Base-by-base conservation (phyloP, 805 yeast species). In the Zygosaccharomyces lentus region DNA sequence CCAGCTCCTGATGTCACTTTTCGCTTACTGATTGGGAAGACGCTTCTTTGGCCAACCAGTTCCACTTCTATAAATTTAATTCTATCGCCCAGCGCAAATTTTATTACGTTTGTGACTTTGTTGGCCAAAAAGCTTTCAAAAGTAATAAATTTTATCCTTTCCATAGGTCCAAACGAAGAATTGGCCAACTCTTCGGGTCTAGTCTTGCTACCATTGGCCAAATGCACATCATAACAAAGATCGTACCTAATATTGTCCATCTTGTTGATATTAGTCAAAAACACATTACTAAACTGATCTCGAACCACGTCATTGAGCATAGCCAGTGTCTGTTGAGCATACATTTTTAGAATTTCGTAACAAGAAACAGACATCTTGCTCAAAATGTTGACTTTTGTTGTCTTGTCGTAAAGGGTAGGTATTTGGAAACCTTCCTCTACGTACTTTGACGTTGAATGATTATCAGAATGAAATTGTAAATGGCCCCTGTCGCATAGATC, bases 221-320 rank as follows among this genome's bases (percentile, higher is more conserved):
- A 59, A 27, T 74, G 72, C 43, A 89, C 60, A 8, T 73, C 67
- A 42, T 68, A 65, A 26, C 65, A 59, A 40, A 80, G 58, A 68
- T 91, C 99, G 61, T 76, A 86, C 51, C 81, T 81, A 58, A 88
- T 58, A 52, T 76, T 62, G 46, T 73, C 73, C 53, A 73, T 58
- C 58, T 63, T 62, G 39, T 72, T 73, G 25, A 81, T 71, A 50
- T 80, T 80, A 40, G 76, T 78, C 56, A 93, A 71, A 56, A 91
- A 86, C 9, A 90, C 77, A 17, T 81, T 74, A 49, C 82, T 84
- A 62, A 91, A 91, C 59, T 95, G 78, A 65, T 91, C 98, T 45
- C 76, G 80, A 4, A 86, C 84, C 26, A 81, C 84, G 61, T 91
- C 96, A 56, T 82, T 81, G 48, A 91, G 73, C 56, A 87, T 71